Percentiles rank a stretch among this genome's conserved stretches.
phyloP scores from a whole-genome alignment of 2,329 filamentous ascomycete genomes.

The Exutisphaerella laricina region DNA sequence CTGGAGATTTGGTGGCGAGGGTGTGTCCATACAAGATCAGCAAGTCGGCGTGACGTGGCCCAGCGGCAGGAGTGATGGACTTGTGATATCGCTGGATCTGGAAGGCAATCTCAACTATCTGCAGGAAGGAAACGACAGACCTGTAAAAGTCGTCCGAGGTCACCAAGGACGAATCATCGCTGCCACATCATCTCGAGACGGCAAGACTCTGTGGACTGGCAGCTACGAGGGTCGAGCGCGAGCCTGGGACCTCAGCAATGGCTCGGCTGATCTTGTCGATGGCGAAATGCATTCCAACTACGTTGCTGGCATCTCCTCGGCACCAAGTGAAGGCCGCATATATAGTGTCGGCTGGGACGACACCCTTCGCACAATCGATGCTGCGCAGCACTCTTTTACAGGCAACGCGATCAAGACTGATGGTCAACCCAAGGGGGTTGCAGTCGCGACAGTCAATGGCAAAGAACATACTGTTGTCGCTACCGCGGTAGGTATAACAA shows the following conservation, averaged over 20 bases:
- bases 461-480: constrained; percentile 48
- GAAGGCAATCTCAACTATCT: constrained; percentile 89
- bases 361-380: constrained; percentile 72
- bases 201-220: constrained; percentile 72
- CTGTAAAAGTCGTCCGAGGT: constrained; percentile 69
- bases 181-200: constrained; percentile 52
- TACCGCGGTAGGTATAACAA: constrained; percentile 52
- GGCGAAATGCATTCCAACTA: constrained; percentile 82
- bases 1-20: constrained; percentile 78
- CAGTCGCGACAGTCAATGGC: constrained; percentile 52
- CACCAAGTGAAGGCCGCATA: constrained; percentile 48
- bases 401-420: constrained; percentile 62
- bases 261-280: constrained; percentile 64
- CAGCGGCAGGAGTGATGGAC: constrained; percentile 69
- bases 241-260: constrained; percentile 71
- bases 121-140: constrained; percentile 62
- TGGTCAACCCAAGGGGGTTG: constrained; percentile 74
- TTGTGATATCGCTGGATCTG: constrained; percentile 85
- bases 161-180: constrained; percentile 91
- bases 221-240: constrained; percentile 87
- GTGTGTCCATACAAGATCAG: constrained; percentile 69
- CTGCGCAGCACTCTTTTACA: constrained; percentile 67
- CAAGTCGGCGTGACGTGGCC: constrained; percentile 95
- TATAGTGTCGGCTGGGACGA: constrained; percentile 95
- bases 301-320: constrained; percentile 66